Base-by-base conservation (phyloP, 108 stramenopile genomes). In the Pseudonitzschia delicatissima region DNA sequence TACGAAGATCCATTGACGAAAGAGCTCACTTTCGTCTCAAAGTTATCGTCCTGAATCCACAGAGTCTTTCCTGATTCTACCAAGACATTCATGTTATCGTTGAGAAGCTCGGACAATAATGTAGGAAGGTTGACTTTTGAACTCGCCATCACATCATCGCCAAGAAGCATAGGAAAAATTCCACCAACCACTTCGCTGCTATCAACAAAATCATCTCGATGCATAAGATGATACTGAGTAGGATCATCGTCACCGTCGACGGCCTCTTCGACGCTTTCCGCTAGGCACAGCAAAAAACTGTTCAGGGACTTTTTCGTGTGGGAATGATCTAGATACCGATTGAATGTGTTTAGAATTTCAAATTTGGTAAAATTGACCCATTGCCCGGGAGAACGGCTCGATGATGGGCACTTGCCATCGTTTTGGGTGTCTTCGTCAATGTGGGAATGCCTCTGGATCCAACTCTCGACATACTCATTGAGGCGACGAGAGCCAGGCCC, bases 221-320 rank as follows among this genome's bases (percentile, higher is more conserved):
- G 20, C 58, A 64, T 17, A 71, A 64, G 45, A 71, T 29, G 13
- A 15, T 57, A 15, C 9, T 34, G 26, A 12, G 37, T 25, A 15
- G 34, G 26, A 35, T 0, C 20, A 27, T 51, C 40, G n/a, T 37
- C 21, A 0, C 36, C 45, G 12, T 33, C 33, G 15, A 53, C 49
- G n/a, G 32, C 11, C 45, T 32, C 53, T 45, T 77, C 62, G 44
- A 71, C 52, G 17, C 40, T 63, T 45, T 64, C 62, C 12, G 45
- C 59, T 6, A 86, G 51, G 68, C 84, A 86, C 40, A 52, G 57
- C 25, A 86, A 52, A 57, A 79, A 85, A 4, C 71, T 34, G 49
- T 88, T 88, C 45, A 82, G 32, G 5, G 62, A 45, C 23, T 55
- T 29, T 37, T 78, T 62, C 4, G 77, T 66, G 25, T 45, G 49